phyloP scores from a whole-genome alignment of 1,284 basidiomycete species.

The Boletus austroedulis region DNA sequence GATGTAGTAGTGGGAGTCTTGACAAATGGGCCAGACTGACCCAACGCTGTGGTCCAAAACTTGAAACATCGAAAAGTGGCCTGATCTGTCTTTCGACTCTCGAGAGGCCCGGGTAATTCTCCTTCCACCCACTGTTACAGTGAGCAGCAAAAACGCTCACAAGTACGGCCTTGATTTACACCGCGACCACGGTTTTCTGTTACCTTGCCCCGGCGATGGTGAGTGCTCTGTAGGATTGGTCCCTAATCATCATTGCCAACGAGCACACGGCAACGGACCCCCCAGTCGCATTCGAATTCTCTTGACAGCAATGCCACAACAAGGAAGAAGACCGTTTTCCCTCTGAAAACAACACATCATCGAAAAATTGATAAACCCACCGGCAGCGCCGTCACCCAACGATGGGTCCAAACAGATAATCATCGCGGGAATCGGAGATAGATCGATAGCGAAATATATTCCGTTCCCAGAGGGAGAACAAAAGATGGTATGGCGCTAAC shows the following conservation, averaged over 20 bases:
- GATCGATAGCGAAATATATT: neutral
- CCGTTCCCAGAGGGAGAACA: conserved; percentile 6
- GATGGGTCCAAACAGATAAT: conserved; percentile 9
- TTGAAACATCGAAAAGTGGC: too few relatives aligned
- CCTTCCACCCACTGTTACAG: too few relatives aligned
- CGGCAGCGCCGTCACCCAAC: neutral
- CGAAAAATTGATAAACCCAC: too few relatives aligned
- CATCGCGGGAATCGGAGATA: conserved; percentile 6
- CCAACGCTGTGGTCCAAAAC: too few relatives aligned
- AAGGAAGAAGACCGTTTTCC: neutral
- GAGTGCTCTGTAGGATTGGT: neutral
- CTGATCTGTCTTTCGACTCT: too few relatives aligned
- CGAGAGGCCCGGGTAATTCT: too few relatives aligned
- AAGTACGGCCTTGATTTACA: too few relatives aligned
- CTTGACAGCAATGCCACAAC: conserved; percentile 2
- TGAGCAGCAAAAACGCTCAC: too few relatives aligned
- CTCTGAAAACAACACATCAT: neutral
- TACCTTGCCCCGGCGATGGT: neutral
- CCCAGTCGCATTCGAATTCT: neutral
- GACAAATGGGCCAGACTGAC: neutral
- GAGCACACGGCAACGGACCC: neutral
- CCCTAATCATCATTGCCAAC: neutral
- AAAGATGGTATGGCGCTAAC: conserved; percentile 4
- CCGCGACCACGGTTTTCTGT: too few relatives aligned
- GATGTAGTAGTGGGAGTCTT: conserved; percentile 1